Evolutionary conservation across 2,329 filamentous ascomycete genomes (phyloP).

Genomic region (Aureobasidium leucospermi): DNA sequence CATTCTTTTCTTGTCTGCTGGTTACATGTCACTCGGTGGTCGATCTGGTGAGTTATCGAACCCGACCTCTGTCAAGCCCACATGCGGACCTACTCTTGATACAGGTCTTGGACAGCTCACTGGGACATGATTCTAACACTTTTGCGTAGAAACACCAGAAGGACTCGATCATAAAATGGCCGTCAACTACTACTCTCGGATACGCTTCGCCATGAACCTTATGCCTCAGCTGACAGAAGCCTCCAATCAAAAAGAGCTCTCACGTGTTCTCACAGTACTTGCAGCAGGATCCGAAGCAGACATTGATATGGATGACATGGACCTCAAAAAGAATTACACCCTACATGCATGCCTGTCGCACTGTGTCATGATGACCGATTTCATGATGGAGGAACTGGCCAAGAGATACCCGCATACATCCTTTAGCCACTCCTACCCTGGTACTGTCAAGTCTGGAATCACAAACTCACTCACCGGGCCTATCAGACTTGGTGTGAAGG

Average conservation of each 20-base stretch:
- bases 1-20: slow-evolving; percentile 47
- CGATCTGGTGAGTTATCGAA: slow-evolving; percentile 20
- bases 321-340: slow-evolving; percentile 32
- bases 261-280: slow-evolving; percentile 50
- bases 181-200: slow-evolving; percentile 51
- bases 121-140: not conserved
- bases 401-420: slow-evolving; percentile 37
- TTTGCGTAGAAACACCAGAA: slow-evolving; percentile 47
- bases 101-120: too few species aligned
- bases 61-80: not conserved
- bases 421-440: slow-evolving; percentile 45
- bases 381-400: slow-evolving; percentile 46
- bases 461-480: slow-evolving; percentile 30
- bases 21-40: slow-evolving; percentile 38
- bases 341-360: slow-evolving; percentile 33
- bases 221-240: slow-evolving; percentile 48
- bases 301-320: slow-evolving; percentile 42
- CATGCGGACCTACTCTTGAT: too few species aligned
- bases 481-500: slow-evolving; percentile 26
- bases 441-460: slow-evolving; percentile 41
- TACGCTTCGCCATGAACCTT: slow-evolving; percentile 50
- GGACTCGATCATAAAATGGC: slow-evolving; percentile 47
- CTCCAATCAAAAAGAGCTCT: slow-evolving; percentile 31
- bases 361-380: slow-evolving; percentile 43
- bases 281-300: slow-evolving; percentile 46